Percentiles rank a stretch among this genome's conserved stretches.
These are phyloP conservation scores for Halteria grandinella DNA, from an alignment of 73 alveolate species.

Conservation along the genomic window DNA sequence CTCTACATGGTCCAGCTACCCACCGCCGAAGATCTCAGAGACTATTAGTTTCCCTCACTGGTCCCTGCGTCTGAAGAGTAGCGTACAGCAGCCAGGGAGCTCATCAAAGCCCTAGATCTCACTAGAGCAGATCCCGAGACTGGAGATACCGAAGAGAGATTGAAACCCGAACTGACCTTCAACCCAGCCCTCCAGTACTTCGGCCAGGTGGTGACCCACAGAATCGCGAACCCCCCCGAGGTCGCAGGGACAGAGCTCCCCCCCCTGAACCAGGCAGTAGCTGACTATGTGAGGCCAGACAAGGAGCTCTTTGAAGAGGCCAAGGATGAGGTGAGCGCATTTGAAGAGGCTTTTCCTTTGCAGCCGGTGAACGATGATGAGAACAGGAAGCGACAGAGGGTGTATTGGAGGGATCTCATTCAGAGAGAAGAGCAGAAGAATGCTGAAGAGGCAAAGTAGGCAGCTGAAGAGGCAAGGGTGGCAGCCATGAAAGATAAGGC, in stretches of 20 bases:
- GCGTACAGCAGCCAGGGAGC: constrained; percentile 79
- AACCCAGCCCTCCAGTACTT: constrained; percentile 95
- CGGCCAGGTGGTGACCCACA: constrained; percentile 83
- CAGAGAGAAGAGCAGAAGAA: constrained; percentile 73
- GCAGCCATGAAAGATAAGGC: constrained; percentile 22
- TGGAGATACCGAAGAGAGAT: constrained; percentile 78
- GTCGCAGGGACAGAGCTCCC: constrained; percentile 83
- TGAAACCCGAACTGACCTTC: constrained; percentile 81
- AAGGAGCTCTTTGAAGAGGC: constrained; percentile 75
- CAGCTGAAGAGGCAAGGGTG: constrained; percentile 77
- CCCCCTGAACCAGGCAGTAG: constrained; percentile 77
- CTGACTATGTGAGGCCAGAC: constrained; percentile 88
- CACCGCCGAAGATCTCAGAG: constrained; percentile 95
- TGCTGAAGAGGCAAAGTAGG: constrained; percentile 74
- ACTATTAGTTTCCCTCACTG: constrained; percentile 88
- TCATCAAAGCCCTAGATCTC: constrained; percentile 88
- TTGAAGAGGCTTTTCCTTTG: constrained; percentile 83
- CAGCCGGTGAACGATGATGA: constrained; percentile 78
- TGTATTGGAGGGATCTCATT: constrained; percentile 88
- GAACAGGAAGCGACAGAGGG: constrained; percentile 72
- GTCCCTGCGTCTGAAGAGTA: constrained; percentile 78
- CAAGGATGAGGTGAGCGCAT: constrained; percentile 68
- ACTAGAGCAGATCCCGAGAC: constrained; percentile 67
- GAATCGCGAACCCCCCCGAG: constrained; percentile 83
- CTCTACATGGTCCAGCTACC: constrained; percentile 85